Percentiles rank a stretch among this genome's conserved stretches.
Conservation (phyloP, 192 early-diverging fungal genomes). For the Anaeromyces robustus region DNA sequence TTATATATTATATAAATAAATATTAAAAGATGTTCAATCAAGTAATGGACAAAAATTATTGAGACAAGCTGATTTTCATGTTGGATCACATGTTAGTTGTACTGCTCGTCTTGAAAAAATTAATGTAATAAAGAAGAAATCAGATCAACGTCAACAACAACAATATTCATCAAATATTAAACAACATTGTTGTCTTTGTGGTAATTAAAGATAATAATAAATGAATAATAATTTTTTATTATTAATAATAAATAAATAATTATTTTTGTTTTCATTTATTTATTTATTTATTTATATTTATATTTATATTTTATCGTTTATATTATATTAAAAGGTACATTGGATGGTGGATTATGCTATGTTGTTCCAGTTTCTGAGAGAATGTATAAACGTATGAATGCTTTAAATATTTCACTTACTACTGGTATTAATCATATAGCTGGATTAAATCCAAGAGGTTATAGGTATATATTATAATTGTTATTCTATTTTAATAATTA, state of each 20-base stretch:
- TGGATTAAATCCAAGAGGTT: constrained; percentile 85
- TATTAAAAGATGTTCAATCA: constrained; percentile 60
- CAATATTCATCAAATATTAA: no score
- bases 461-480: constrained; percentile 27
- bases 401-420: constrained; percentile 70
- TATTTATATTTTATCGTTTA: constrained; percentile 5
- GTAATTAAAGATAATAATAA: constrained; percentile 6
- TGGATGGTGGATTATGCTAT: constrained; percentile 51
- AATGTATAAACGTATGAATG: constrained; percentile 74
- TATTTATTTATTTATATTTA: constrained; percentile 8
- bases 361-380: constrained; percentile 75
- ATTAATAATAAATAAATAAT: constrained; percentile 15
- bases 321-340: constrained; percentile 25
- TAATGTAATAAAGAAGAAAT: constrained; percentile 29
- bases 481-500: constrained; percentile 1
- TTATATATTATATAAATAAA: no score
- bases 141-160: no score
- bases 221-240: constrained; percentile 9
- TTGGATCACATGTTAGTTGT: constrained; percentile 50
- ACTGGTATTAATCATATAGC: constrained; percentile 64
- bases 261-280: constrained; percentile 5
- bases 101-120: constrained; percentile 22
- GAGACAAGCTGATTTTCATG: constrained; percentile 73
- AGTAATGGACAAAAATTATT: constrained; percentile 76
- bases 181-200: neutral